A percentile compares a stretch with the other conserved stretches of the same genome.
Evolutionary conservation across 2,329 filamentous ascomycete genomes (phyloP).

Genomic region (Fusarium nematophilum): DNA sequence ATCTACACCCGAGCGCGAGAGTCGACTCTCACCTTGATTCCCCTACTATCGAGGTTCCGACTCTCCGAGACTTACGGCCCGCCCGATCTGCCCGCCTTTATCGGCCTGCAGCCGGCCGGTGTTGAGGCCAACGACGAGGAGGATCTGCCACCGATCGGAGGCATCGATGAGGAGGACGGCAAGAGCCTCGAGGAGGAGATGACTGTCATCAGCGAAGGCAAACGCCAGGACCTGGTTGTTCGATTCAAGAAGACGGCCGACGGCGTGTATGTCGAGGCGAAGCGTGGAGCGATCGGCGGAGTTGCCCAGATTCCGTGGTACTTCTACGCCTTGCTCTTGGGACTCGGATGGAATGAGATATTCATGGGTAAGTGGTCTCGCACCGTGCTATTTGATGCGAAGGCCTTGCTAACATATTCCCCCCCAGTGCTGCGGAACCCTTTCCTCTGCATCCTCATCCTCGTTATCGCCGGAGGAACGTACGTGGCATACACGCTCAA

Average conservation of each 20-base stretch:
- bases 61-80: conserved; percentile 78
- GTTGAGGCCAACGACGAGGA: conserved; percentile 88
- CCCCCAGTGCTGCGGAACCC: conserved; percentile 88
- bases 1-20: conserved; percentile 92
- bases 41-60: conserved; percentile 86
- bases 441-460: conserved; percentile 88
- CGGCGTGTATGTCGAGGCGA: conserved; percentile 97
- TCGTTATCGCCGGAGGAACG: conserved; percentile 78
- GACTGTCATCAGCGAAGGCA: conserved; percentile 90
- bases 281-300: conserved; percentile 94
- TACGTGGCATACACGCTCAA: conserved; percentile 96
- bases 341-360: conserved; percentile 99
- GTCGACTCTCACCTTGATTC: conserved; percentile 90
- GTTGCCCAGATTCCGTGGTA: conserved; percentile 94
- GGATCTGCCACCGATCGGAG: conserved; percentile 87
- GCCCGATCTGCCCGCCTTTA: conserved; percentile 86
- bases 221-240: conserved; percentile 90
- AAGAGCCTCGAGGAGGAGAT: conserved; percentile 97
- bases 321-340: conserved; percentile 90
- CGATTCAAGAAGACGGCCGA: conserved; percentile 99
- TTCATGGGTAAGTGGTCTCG: conserved; percentile 79
- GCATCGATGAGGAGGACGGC: conserved; percentile 93
- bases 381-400: not conserved
- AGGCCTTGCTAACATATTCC: conserved; percentile 16
- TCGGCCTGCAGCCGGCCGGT: conserved; percentile 80